Evolutionary conservation across 306 rosid species (phyloP), one percentile per base, ranked within the genome.

Genomic region (Amphicarpaea edgeworthii): DNA sequence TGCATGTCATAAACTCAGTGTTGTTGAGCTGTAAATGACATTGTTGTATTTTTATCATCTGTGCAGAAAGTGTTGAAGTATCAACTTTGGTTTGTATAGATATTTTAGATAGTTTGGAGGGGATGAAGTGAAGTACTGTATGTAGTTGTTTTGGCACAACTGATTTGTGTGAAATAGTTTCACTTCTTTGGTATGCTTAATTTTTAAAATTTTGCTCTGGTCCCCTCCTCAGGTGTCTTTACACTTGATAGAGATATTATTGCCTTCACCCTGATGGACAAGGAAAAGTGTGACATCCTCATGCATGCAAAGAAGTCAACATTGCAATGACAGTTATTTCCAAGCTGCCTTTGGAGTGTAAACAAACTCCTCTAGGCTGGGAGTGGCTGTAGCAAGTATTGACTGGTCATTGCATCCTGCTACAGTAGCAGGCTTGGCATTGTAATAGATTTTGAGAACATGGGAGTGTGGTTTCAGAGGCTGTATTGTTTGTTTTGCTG

Each of bases 1-100:
- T 82, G 90, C 95, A 90, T 72, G 95, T 90, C 65, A 81, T 90
- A 75, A 90, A 90, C 77, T 87, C 92, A 6, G 68, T 90, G 72
- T 45, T 87, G 10, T 65, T 87, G 83, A 90, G 90, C 82, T 87
- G 90, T 87, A 90, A 90, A 90, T 89, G 88, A 89, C 46, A 62
- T 76, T 50, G 41, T 62, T 73, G 77, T 46, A 54, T 69, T 63
- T 30, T 47, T 23, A 30, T 62, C 19, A 37, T 37, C 47, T 28
- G 77, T 77, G 84, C 84, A 75, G 82, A 63, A 84, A 63, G 26
- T 79, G 77, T 76, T 28, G n/a, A 11, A 68, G 74, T 42, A 42
- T 24, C 83, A 49, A 64, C 79, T 45, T 72, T 59, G 81, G 81
- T 80, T 68, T 85, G 85, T 85, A 82, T 70, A 85, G 83, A 75